Evolutionary conservation across 2,329 filamentous ascomycete genomes (phyloP).

Genomic region (Sporothrix dimorphospora): DNA sequence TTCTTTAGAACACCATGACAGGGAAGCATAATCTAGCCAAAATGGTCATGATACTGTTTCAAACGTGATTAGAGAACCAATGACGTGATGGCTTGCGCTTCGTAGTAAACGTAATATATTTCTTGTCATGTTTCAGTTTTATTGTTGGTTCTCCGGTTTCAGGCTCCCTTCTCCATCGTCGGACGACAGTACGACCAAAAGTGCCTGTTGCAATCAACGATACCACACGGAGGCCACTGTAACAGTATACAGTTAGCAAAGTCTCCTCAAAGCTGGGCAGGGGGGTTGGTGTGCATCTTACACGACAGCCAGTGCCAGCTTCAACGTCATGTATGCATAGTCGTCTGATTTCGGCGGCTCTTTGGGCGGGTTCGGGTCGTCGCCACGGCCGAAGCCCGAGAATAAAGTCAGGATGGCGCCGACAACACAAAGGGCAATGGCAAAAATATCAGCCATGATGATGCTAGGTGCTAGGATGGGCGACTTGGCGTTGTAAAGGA

Average conservation of each 20-base stretch:
- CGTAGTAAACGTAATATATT: no score
- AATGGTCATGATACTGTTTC: no score
- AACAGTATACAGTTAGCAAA: no score
- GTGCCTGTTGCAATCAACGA: neutral
- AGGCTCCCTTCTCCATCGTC: neutral
- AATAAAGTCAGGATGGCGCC: neutral
- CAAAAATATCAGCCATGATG: neutral
- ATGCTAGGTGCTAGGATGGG: neutral
- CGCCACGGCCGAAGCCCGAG: neutral
- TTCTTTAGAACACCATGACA: no score
- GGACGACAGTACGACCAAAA: neutral
- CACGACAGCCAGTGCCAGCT: neutral
- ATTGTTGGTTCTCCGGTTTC: neutral
- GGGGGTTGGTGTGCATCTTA: neutral
- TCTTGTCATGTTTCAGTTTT: no score
- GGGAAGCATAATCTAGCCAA: no score
- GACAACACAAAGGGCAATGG: neutral
- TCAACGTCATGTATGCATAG: neutral
- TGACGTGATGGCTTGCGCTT: no score
- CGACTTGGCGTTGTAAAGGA: neutral
- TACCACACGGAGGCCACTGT: neutral
- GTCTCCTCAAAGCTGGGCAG: no score
- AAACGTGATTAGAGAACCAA: no score
- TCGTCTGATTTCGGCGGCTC: neutral
- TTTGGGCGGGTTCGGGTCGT: neutral